Conservation (phyloP, 805 yeast species). For the Wickerhamiella alocasiicola region DNA sequence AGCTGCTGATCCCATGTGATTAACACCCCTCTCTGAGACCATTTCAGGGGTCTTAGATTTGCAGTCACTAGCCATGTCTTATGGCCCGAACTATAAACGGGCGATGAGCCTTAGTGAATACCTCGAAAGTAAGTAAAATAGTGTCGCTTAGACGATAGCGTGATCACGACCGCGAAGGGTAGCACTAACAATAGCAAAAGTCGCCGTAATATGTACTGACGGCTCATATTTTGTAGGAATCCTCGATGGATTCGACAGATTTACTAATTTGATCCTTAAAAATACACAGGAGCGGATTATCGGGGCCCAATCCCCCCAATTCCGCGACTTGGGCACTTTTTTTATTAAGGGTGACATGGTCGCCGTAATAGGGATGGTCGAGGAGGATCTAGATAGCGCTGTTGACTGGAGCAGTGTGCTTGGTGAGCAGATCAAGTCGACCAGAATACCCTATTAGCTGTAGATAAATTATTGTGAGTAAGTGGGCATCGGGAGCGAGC, state of each 20-base stretch:
- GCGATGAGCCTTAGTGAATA: conserved; percentile 17
- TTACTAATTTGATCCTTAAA: conserved; percentile 27
- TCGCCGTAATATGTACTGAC: conserved; percentile 27
- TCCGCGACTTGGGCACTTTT: conserved; percentile 26
- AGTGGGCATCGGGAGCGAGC: no score
- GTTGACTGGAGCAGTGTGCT: conserved; percentile 28
- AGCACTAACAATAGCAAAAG: conserved; percentile 21
- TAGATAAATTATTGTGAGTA: no score
- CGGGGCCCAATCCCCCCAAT: conserved; percentile 20
- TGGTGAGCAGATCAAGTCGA: conserved; percentile 14
- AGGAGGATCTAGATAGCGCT: conserved; percentile 23
- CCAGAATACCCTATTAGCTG: conserved; percentile 4
- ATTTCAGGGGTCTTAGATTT: no score
- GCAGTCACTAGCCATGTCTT: no score
- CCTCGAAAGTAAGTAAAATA: conserved; percentile 22
- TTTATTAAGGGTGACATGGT: conserved; percentile 29
- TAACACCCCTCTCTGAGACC: no score
- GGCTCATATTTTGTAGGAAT: conserved; percentile 26
- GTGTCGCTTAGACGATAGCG: not conserved
- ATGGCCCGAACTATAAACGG: conserved; percentile 9
- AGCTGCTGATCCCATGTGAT: no score
- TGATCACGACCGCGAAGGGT: no score
- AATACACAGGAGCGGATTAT: conserved; percentile 24
- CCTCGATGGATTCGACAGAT: conserved; percentile 29
- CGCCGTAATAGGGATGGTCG: conserved; percentile 26